Evolutionary conservation across 805 yeast species (phyloP), one percentile per base, ranked within the genome.

Genomic region (Zygoascus biomembranicola): DNA sequence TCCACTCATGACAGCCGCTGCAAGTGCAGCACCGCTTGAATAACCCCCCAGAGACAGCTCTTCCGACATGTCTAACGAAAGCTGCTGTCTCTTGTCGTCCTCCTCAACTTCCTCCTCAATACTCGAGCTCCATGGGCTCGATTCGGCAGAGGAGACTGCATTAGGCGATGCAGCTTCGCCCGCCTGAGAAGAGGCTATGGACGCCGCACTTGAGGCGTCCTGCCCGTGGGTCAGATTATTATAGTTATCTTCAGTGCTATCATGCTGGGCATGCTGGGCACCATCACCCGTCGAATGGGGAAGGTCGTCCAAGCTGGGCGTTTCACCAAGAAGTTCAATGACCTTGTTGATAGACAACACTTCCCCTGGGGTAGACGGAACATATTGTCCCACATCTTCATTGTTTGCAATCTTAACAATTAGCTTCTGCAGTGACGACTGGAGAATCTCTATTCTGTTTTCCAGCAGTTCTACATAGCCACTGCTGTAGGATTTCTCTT

Each of bases 391-490:
- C 18, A 61, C 55, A 28, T 60, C 62, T 39, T 58, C 57, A 43
- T 54, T 46, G n/a, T 55, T 53, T 18, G 61, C 55, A 13, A 62
- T 44, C 48, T 55, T 54, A 41, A 52, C 37, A 14, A 61, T 53
- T 19, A 61, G 50, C 49, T 74, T 76, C 53, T 79, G 76, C 47
- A 82, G 63, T 1, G 81, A 69, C 58, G 73, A 73, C 49, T 80
- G 76, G 20, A 82, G 67, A 43, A 83, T 66, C 47, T 76, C 78
- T 41, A 80, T 64, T 47, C 87, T 64, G 28, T 82, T 78, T 58
- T 83, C 87, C 39, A 83, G 67, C 52, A 83, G 66, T 59, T 82
- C 87, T 10, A 82, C 84, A 57, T 83, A 82, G 5, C 84, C 85
- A 43, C 68, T 65, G 1, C 86, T 82, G 57, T 80, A 81, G 28